Conservation (phyloP, 768 basidiomycete genomes). For the Lentinula detonsa region DNA sequence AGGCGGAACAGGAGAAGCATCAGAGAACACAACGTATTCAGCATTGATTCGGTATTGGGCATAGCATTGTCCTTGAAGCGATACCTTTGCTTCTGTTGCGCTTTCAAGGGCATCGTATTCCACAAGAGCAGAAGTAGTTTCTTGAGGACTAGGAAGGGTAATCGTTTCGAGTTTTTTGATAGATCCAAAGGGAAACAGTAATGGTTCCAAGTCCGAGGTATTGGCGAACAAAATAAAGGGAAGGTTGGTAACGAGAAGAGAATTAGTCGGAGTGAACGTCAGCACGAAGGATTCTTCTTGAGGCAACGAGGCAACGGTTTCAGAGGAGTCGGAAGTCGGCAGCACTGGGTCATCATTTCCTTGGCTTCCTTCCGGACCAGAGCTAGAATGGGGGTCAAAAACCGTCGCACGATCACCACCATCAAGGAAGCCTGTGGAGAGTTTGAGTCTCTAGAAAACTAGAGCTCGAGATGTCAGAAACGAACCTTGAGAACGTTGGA, state of each 20-base stretch:
- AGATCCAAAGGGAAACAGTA: conserved; percentile 66
- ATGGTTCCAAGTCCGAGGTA: conserved; percentile 60
- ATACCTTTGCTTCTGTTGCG: conserved; percentile 61
- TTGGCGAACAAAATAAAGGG: conserved; percentile 64
- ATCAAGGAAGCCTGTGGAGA: conserved; percentile 64
- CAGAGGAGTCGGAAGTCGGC: conserved; percentile 21
- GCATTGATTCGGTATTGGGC: conserved; percentile 36
- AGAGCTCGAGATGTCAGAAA: neutral
- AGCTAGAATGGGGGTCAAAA: conserved; percentile 40
- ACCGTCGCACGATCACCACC: conserved; percentile 72
- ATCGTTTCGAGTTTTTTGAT: conserved; percentile 57
- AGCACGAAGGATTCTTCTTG: conserved; percentile 21
- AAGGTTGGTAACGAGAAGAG: conserved; percentile 59
- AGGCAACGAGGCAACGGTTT: conserved; percentile 23
- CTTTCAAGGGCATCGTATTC: conserved; percentile 49
- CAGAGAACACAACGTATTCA: conserved; percentile 15
- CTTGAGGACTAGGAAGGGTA: conserved; percentile 28
- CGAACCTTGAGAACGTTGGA: conserved; percentile 79
- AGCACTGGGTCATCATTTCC: conserved; percentile 12
- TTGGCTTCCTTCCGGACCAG: neutral
- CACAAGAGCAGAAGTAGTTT: conserved; percentile 52
- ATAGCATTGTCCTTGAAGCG: conserved; percentile 59
- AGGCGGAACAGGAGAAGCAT: neutral
- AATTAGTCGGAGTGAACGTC: conserved; percentile 37
- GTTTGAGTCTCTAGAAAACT: neutral